Evolutionary conservation across 2,329 filamentous ascomycete genomes (phyloP), one percentile per base, ranked within the genome.

Genomic region (Fusarium coicis): DNA sequence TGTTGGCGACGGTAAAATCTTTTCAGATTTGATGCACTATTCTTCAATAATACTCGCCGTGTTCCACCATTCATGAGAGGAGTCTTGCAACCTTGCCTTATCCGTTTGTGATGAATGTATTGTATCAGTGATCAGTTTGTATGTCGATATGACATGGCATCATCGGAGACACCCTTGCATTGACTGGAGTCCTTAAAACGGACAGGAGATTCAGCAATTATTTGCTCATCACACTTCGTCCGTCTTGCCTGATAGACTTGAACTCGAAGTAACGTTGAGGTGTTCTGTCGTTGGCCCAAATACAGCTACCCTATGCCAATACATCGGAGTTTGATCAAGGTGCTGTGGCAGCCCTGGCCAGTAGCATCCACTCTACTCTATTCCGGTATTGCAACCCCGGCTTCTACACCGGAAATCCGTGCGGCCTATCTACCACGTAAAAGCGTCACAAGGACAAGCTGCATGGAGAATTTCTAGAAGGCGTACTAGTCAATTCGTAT

Each of bases 401-500:
- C 19, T 39, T 32, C 21, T 46, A 39, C 9, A 53, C 58, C 40
- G 52, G 36, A 65, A 69, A 54, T 54, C 39, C 46, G 46, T 53
- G 26, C 4, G 44, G 19, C 23, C 19, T 57, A 14, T 30, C 50
- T 10, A 30, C 19, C 28, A 30, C 26, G 26, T 37, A 42, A 69
- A 65, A 40, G 23, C 42, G 39, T 58, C 58, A 69, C 40, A 56
- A 69, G 63, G 18, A 11, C 39, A 66, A 40, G 12, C 28, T 40
- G 49, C 43, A 63, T 46, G 40, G 39, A 60, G 36, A 16, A 39
- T 47, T 69, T 69, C 52, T 70, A 65, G 66, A 69, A 65, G 40
- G 18, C 36, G 18, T 54, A n/a, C 39, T 39, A 39, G 28, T 57
- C 21, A 44, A 36, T 55, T 21, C 30, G 56, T 53, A 47, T 65